These are phyloP conservation scores for Stylosanthes scabra DNA, from an alignment of 331 rosid species.

Conservation along the genomic window DNA sequence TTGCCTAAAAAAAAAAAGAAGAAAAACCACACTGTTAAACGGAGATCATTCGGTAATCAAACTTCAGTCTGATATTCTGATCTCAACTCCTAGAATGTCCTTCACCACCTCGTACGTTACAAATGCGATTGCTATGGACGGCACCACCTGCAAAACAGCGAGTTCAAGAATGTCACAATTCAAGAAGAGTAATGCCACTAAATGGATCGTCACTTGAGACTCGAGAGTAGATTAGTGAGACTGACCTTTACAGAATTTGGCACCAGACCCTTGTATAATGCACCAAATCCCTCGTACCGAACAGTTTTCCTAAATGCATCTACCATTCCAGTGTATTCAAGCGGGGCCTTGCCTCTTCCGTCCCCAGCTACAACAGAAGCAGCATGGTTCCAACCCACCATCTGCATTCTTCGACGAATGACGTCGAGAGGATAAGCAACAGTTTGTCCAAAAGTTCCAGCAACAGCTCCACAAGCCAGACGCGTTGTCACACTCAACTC, in stretches of 20 bases:
- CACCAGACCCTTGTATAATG: conserved; percentile 97
- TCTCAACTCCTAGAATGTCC: conserved; percentile 96
- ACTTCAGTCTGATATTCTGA: conserved; percentile 89
- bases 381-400: conserved; percentile 98
- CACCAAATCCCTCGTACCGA: conserved; percentile 93
- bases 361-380: conserved; percentile 87
- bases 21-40: conserved; percentile 47
- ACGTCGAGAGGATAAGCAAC: conserved; percentile 99
- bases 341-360: conserved; percentile 76
- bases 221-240: conserved; percentile 33
- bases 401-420: conserved; percentile 99
- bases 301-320: conserved; percentile 98
- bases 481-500: conserved; percentile 88
- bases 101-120: conserved; percentile 95
- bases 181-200: conserved; percentile 16
- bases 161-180: conserved; percentile 30
- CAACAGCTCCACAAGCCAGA: conserved; percentile 98
- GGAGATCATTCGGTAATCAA: conserved; percentile 37
- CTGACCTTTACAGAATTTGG: conserved; percentile 99
- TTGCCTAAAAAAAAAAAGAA: conserved; percentile 55
- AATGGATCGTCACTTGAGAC: neutral
- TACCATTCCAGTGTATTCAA: conserved; percentile 90
- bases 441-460: conserved; percentile 98
- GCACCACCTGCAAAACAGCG: conserved; percentile 81
- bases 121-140: conserved; percentile 95